Evolutionary conservation across 345 rosid genomes (phyloP).

Genomic region (Firmiana major): DNA sequence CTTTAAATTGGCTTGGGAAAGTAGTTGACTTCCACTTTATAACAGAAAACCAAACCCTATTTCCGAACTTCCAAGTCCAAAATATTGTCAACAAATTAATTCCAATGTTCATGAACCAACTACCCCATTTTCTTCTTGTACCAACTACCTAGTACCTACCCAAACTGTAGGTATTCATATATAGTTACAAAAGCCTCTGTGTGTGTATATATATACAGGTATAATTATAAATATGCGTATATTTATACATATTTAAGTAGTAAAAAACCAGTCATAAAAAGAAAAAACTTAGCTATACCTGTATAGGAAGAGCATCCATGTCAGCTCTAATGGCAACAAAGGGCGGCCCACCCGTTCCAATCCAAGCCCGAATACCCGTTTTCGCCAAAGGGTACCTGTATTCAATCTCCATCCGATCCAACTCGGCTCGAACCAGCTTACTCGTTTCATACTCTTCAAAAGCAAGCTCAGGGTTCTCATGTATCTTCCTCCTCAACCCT

Average conservation of each 20-base stretch:
- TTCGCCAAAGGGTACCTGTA: conserved; percentile 48
- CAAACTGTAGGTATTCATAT: not conserved
- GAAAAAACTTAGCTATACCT: conserved; percentile 24
- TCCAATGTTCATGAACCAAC: not conserved
- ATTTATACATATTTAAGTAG: not conserved
- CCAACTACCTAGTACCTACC: not conserved
- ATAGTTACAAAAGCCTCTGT: too few relatives aligned
- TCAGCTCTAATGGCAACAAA: conserved; percentile 64
- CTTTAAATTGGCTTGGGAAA: not conserved
- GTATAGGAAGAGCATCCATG: conserved; percentile 69
- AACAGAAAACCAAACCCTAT: not conserved
- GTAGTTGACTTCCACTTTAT: not conserved
- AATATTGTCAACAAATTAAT: not conserved
- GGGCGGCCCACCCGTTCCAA: conserved; percentile 57
- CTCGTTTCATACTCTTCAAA: conserved; percentile 55
- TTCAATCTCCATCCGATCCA: conserved; percentile 42
- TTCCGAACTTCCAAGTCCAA: not conserved
- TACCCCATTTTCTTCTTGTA: not conserved
- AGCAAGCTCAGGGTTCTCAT: conserved; percentile 62
- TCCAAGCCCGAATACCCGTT: conserved; percentile 60
- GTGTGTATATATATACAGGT: not conserved
- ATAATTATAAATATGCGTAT: not conserved
- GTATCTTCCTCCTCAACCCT: conserved; percentile 48
- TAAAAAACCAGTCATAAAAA: not conserved
- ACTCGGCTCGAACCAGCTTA: conserved; percentile 42